Percentiles rank a stretch among this genome's conserved stretches.
Conservation (phyloP, 129 eudicot genomes). For the Arctium minus region DNA sequence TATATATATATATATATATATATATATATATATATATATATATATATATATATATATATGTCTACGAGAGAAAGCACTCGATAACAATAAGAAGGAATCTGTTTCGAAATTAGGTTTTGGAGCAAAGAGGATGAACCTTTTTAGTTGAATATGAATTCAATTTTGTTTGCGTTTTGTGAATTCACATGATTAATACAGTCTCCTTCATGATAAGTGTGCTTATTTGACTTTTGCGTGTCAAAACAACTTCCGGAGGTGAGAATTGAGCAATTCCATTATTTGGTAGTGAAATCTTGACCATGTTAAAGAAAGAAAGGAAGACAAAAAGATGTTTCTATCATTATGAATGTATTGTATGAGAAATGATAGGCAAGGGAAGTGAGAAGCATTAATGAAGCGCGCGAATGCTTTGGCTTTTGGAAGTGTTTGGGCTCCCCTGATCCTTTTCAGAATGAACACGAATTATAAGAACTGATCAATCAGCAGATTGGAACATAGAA, state of each 20-base stretch:
- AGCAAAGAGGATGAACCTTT: neutral
- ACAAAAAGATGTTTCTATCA: neutral
- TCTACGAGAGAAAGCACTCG: neutral
- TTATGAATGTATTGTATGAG: neutral
- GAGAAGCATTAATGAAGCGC: too few species aligned
- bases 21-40: neutral
- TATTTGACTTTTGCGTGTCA: neutral
- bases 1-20: neutral
- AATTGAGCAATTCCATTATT: neutral
- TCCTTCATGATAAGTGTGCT: neutral
- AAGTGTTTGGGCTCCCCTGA: neutral
- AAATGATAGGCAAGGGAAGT: too few species aligned
- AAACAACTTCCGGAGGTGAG: neutral
- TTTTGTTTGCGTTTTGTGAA: neutral
- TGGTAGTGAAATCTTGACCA: neutral
- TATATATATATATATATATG: neutral
- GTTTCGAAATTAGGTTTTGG: conserved; percentile 1
- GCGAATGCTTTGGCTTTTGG: neutral
- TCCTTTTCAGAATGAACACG: neutral
- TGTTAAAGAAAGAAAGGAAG: neutral
- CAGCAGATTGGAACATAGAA: too few species aligned
- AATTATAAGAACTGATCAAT: too few species aligned
- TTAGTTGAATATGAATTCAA: neutral
- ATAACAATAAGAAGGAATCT: neutral
- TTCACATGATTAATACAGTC: neutral